These are phyloP conservation scores for Neonectria sp. DNA, from an alignment of 2,329 filamentous ascomycete genomes.

Conservation along the genomic window DNA sequence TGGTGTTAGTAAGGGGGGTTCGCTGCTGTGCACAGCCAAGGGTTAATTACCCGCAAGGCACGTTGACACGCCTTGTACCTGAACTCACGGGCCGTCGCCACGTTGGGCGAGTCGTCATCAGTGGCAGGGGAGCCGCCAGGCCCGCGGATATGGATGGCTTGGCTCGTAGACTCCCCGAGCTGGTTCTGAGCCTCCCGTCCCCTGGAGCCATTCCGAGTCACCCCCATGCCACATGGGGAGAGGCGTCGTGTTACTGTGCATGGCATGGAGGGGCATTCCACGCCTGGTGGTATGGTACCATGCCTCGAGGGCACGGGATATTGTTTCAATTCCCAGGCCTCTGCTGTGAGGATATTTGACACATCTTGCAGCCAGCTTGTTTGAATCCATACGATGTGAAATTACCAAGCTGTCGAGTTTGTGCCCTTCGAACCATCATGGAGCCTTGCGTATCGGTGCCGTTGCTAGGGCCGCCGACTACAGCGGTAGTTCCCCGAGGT, in stretches of 20 bases:
- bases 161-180: conserved; percentile 1
- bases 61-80: background rate
- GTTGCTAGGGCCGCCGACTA: conserved; percentile 34
- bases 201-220: background rate
- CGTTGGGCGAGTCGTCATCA: conserved; percentile 25
- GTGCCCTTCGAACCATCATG: conserved; percentile 2
- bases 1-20: conserved; percentile 13
- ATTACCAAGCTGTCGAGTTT: background rate
- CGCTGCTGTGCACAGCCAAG: conserved; percentile 12
- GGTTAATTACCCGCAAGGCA: conserved; percentile 17
- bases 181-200: background rate
- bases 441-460: conserved; percentile 35
- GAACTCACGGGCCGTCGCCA: conserved; percentile 27
- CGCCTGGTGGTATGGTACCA: background rate
- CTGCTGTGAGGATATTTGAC: background rate
- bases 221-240: background rate
- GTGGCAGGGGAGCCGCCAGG: conserved; percentile 13
- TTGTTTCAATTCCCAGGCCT: background rate
- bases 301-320: background rate
- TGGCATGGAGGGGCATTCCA: background rate
- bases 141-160: conserved; percentile 16
- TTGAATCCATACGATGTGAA: background rate
- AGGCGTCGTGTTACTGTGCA: background rate
- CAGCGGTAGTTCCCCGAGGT: conserved; percentile 31
- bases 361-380: background rate